phyloP scores from a whole-genome alignment of 2,329 filamentous ascomycete species.

The Hyphodiscus sp. region DNA sequence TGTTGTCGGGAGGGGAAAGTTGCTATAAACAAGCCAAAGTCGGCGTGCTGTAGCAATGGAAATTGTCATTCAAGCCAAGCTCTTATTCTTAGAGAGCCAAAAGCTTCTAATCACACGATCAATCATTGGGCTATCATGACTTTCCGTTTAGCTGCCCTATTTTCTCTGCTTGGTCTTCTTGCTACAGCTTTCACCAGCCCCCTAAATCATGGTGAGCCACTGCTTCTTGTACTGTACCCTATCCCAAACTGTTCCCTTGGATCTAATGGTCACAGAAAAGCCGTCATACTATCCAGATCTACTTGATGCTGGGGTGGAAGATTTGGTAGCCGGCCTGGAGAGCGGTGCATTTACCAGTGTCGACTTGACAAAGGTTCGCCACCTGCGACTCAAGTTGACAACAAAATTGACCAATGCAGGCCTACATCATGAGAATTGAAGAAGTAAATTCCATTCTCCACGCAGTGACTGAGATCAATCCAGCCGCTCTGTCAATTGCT shows the following conservation, averaged over 20 bases:
- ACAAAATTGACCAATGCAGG: slow-evolving; percentile 9
- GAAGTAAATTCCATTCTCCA: slow-evolving; percentile 20
- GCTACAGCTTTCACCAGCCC: not conserved
- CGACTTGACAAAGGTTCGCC: slow-evolving; percentile 47
- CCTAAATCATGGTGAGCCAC: not conserved
- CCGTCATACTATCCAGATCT: slow-evolving; percentile 31
- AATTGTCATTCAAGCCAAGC: not conserved
- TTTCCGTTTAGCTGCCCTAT: not conserved
- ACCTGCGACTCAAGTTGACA: slow-evolving; percentile 19
- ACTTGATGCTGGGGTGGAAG: slow-evolving; percentile 44
- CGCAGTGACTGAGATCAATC: slow-evolving; percentile 28
- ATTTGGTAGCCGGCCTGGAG: slow-evolving; percentile 43
- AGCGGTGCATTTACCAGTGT: slow-evolving; percentile 46
- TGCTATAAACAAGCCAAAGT: not conserved
- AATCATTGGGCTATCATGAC: not conserved
- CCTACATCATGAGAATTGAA: slow-evolving; percentile 22
- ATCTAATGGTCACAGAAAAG: not conserved
- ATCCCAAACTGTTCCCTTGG: too few species aligned
- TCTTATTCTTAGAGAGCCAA: not conserved
- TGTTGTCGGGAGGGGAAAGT: not conserved
- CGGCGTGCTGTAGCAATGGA: not conserved
- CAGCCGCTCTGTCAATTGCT: slow-evolving; percentile 28
- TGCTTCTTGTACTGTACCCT: not conserved
- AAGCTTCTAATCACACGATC: not conserved
- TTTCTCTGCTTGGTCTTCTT: not conserved